Percentiles rank a stretch among this genome's conserved stretches.
phyloP scores from a whole-genome alignment of 495 filamentous ascomycete species.

The Apiosordaria backusii region DNA sequence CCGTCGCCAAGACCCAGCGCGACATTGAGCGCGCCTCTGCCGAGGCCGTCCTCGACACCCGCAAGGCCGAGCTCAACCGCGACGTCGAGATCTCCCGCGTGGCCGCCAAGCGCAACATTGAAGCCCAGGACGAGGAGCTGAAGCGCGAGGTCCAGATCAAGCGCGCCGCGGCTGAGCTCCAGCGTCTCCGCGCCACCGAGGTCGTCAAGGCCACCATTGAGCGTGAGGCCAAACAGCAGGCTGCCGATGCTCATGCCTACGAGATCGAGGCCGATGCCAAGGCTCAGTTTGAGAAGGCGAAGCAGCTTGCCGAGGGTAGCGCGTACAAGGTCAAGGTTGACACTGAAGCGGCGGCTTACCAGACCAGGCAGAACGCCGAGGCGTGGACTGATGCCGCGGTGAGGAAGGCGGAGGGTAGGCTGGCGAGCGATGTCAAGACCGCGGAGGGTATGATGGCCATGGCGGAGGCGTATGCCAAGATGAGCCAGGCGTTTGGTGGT shows the following conservation, averaged over 20 bases:
- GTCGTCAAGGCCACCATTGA: slow-evolving; percentile 74
- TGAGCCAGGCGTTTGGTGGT: slow-evolving; percentile 69
- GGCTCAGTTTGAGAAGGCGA: slow-evolving; percentile 56
- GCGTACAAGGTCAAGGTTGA: slow-evolving; percentile 40
- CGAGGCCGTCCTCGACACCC: slow-evolving; percentile 66
- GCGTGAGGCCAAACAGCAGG: slow-evolving; percentile 68
- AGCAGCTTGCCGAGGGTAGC: slow-evolving; percentile 54
- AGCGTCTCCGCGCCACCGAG: slow-evolving; percentile 68
- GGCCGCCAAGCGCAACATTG: slow-evolving; percentile 62
- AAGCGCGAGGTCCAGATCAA: slow-evolving; percentile 70
- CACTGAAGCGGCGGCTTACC: slow-evolving; percentile 47
- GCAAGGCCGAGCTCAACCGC: slow-evolving; percentile 65
- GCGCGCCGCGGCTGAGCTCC: slow-evolving; percentile 72
- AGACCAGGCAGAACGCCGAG: slow-evolving; percentile 39
- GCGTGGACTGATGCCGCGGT: slow-evolving; percentile 41
- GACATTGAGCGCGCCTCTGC: slow-evolving; percentile 75
- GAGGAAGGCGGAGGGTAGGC: slow-evolving; percentile 61
- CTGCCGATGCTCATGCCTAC: slow-evolving; percentile 63
- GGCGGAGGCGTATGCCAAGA: slow-evolving; percentile 68
- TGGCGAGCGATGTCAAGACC: slow-evolving; percentile 61
- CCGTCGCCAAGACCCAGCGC: slow-evolving; percentile 76
- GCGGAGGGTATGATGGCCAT: slow-evolving; percentile 71
- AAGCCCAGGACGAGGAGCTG: slow-evolving; percentile 70
- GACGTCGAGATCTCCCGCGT: slow-evolving; percentile 71
- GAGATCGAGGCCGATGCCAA: slow-evolving; percentile 54